These are phyloP conservation scores for Pouteria campechiana DNA, from an alignment of 179 eudicot species.

Conservation along the genomic window DNA sequence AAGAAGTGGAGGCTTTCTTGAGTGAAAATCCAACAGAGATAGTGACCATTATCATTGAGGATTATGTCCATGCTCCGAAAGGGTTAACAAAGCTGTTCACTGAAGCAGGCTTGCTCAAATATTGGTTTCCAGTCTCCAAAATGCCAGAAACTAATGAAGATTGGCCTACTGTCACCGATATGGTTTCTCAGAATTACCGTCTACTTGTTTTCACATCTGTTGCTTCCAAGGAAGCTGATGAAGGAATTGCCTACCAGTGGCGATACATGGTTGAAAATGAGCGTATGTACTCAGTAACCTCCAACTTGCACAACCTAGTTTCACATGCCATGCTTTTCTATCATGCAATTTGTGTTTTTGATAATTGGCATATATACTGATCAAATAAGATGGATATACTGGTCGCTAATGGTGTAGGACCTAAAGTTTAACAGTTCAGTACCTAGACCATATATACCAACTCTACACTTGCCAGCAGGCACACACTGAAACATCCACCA, in stretches of 20 bases:
- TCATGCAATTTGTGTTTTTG: no score
- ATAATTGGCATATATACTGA: no score
- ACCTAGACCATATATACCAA: no score
- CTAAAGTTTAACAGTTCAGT: no score
- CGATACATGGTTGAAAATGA: constrained; percentile 94
- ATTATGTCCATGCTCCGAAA: constrained; percentile 85
- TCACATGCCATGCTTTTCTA: no score
- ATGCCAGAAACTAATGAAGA: constrained; percentile 89
- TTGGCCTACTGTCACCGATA: constrained; percentile 89
- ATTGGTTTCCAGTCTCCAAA: constrained; percentile 79
- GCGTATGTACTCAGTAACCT: constrained; percentile 32
- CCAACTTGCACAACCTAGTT: neutral
- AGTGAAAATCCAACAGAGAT: constrained; percentile 67
- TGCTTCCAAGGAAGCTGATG: constrained; percentile 72
- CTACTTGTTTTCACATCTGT: constrained; percentile 92
- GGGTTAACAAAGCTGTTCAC: constrained; percentile 68
- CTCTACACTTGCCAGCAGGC: no score
- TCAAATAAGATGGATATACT: no score
- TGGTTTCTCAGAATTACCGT: constrained; percentile 65
- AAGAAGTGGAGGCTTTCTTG: constrained; percentile 90
- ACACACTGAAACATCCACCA: no score
- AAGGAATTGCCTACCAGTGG: constrained; percentile 97
- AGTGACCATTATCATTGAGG: constrained; percentile 92
- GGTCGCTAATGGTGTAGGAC: no score
- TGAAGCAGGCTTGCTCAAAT: constrained; percentile 76